These are phyloP conservation scores for Aureobasidium melanogenum DNA, from an alignment of 2,329 filamentous ascomycete genomes.

Conservation along the genomic window DNA sequence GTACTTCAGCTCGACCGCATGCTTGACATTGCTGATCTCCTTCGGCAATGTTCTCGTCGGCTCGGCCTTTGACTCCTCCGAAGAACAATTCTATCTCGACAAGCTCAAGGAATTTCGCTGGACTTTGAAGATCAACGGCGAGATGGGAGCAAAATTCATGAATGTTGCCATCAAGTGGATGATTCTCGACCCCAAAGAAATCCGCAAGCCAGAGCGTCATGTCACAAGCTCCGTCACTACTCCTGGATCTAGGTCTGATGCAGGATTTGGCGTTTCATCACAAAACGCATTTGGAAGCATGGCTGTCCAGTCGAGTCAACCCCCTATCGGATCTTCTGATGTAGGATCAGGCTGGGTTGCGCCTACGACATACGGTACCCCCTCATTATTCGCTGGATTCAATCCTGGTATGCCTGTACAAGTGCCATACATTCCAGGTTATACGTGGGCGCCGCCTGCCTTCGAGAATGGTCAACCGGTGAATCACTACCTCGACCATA, in stretches of 20 bases:
- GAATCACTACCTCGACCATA: neutral
- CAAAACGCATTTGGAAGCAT: neutral
- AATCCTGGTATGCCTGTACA: neutral
- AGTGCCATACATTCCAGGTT: neutral
- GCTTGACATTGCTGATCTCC: conserved; percentile 33
- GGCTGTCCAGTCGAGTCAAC: neutral
- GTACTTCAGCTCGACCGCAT: conserved; percentile 37
- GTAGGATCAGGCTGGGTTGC: neutral
- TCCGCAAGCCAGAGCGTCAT: neutral
- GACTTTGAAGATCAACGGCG: conserved; percentile 33
- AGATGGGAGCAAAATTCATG: conserved; percentile 35
- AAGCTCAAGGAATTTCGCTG: conserved; percentile 35
- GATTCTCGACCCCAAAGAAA: conserved; percentile 5
- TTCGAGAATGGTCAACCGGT: neutral
- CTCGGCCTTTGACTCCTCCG: conserved; percentile 26
- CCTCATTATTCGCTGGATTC: neutral
- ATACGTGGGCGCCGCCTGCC: neutral
- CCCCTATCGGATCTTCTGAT: neutral
- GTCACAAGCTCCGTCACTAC: neutral
- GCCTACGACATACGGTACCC: neutral
- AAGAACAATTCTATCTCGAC: conserved; percentile 27
- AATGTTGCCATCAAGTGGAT: conserved; percentile 25
- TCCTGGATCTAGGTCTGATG: neutral
- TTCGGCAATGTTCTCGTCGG: conserved; percentile 33
- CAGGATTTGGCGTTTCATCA: neutral